These are phyloP conservation scores for Rhodotorula sphaerocarpa DNA, from an alignment of 768 basidiomycete species.

Conservation along the genomic window DNA sequence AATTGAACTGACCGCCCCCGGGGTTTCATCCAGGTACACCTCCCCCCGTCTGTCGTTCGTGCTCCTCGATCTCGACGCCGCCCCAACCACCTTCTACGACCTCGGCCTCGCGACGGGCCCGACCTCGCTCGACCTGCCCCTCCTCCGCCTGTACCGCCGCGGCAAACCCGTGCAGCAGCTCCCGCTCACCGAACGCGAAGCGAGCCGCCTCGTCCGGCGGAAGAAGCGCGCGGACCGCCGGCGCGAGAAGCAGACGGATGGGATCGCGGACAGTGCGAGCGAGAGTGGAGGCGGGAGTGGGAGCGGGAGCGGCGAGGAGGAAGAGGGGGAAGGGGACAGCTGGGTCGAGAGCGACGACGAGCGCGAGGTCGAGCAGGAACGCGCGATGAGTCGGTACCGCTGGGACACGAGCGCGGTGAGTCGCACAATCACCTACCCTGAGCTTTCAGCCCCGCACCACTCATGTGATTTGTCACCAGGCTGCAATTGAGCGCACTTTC, in stretches of 20 bases:
- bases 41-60: constrained; percentile 12
- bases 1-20: not conserved
- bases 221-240: not conserved
- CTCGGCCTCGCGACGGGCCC: constrained; percentile 22
- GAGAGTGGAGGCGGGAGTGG: not conserved
- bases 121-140: constrained; percentile 22
- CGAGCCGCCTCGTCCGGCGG: not conserved
- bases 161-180: constrained; percentile 8
- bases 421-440: not conserved
- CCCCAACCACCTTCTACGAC: constrained; percentile 28
- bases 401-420: constrained; percentile 24
- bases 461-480: not conserved
- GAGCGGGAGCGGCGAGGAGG: not conserved
- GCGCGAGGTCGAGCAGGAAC: constrained; percentile 14
- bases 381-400: constrained; percentile 10
- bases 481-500: constrained; percentile 3
- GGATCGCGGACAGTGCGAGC: not conserved
- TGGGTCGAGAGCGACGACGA: constrained; percentile 23
- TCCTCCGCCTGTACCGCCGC: constrained; percentile 16
- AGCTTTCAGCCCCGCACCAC: not conserved
- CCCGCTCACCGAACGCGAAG: constrained; percentile 7
- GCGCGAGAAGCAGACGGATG: constrained; percentile 2
- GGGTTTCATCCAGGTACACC: constrained; percentile 1
- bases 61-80: constrained; percentile 14
- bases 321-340: too few species aligned